Evolutionary conservation across 2,329 filamentous ascomycete species (phyloP).

Genomic region (Didymella pinodella): DNA sequence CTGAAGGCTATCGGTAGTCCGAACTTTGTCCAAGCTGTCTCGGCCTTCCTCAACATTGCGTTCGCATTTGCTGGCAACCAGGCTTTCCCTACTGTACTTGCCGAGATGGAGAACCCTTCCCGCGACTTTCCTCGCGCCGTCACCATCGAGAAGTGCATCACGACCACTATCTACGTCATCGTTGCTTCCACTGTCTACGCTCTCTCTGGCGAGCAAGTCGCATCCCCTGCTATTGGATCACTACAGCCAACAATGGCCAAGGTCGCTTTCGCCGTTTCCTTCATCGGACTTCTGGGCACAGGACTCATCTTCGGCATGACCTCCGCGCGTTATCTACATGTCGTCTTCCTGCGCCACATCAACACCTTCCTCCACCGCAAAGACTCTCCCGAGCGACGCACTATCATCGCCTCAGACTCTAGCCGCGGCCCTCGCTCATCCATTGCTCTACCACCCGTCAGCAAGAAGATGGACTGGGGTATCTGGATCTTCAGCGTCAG

Average conservation of each 20-base stretch:
- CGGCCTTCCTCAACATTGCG: conserved; percentile 39
- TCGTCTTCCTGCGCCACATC: conserved; percentile 35
- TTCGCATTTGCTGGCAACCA: conserved; percentile 42
- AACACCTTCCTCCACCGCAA: conserved; percentile 24
- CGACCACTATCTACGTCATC: conserved; percentile 33
- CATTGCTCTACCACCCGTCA: conserved; percentile 22
- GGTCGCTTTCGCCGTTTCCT: conserved; percentile 33
- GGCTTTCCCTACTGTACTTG: conserved; percentile 39
- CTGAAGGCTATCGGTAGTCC: conserved; percentile 35
- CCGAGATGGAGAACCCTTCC: conserved; percentile 39
- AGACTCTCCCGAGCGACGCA: conserved; percentile 14
- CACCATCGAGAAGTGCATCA: conserved; percentile 37
- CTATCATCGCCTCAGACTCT: conserved; percentile 19
- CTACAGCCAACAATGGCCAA: conserved; percentile 35
- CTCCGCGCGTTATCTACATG: conserved; percentile 33
- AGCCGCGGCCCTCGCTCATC: conserved; percentile 30
- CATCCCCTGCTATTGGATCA: conserved; percentile 35
- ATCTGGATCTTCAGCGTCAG: conserved; percentile 36
- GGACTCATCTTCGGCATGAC: conserved; percentile 39
- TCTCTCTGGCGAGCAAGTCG: conserved; percentile 38
- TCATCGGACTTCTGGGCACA: conserved; percentile 36
- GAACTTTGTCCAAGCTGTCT: conserved; percentile 33
- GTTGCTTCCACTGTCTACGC: conserved; percentile 37
- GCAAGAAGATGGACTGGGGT: conserved; percentile 29
- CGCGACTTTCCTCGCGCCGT: conserved; percentile 38